A percentile compares a stretch with the other conserved stretches of the same genome.
phyloP scores from a whole-genome alignment of 768 basidiomycete genomes.

The Tricholoma bakamatsutake region DNA sequence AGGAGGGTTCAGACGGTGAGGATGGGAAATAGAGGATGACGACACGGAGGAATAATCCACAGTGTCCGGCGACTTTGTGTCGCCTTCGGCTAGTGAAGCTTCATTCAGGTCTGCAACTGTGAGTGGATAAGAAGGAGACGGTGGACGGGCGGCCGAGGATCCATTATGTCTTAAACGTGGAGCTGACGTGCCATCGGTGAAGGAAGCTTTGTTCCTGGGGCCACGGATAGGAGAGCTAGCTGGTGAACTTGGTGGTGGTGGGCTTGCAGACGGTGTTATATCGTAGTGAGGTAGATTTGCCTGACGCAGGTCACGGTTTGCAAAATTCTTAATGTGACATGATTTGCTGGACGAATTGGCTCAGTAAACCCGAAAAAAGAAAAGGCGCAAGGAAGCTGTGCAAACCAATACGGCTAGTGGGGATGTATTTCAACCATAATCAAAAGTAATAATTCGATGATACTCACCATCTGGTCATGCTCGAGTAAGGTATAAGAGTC shows the following conservation, averaged over 20 bases:
- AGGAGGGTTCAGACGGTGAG: slow-evolving; percentile 14
- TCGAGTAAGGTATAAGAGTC: slow-evolving; percentile 76
- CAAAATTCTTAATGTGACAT: slow-evolving; percentile 78
- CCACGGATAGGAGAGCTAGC: slow-evolving; percentile 23
- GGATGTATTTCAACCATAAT: neutral
- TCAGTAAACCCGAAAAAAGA: neutral
- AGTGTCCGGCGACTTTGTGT: slow-evolving; percentile 17
- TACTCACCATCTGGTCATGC: slow-evolving; percentile 72
- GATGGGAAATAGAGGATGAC: neutral
- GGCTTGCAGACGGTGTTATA: slow-evolving; percentile 21
- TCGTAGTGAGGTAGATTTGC: slow-evolving; percentile 57
- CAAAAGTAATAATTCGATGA: neutral
- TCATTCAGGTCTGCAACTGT: slow-evolving; percentile 5
- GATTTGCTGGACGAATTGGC: slow-evolving; percentile 50
- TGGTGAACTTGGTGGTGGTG: slow-evolving; percentile 26
- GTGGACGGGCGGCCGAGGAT: slow-evolving; percentile 26
- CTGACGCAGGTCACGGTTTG: slow-evolving; percentile 66
- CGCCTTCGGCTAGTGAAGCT: slow-evolving; percentile 2
- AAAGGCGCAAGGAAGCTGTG: neutral
- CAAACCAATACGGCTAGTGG: slow-evolving; percentile 48
- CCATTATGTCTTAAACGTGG: slow-evolving; percentile 22
- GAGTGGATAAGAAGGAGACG: slow-evolving; percentile 25
- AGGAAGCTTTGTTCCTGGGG: neutral
- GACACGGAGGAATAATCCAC: slow-evolving; percentile 1
- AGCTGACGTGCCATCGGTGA: slow-evolving; percentile 3